Evolutionary conservation across 75 land plant genomes (phyloP).

Genomic region (Pinus albicaulis): DNA sequence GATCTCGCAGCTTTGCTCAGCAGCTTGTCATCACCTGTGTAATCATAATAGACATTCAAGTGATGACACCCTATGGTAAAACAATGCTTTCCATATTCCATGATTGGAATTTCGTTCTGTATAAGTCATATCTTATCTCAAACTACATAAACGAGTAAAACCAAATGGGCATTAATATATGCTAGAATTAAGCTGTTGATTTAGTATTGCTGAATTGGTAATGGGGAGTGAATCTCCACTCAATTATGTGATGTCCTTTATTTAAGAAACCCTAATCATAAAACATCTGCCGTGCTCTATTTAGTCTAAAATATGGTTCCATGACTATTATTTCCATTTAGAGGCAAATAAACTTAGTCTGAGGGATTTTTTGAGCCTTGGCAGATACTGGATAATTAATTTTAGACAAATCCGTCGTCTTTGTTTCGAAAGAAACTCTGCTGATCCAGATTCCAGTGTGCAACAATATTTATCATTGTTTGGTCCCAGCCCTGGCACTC

Average conservation of each 20-base stretch:
- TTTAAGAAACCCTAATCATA: not conserved
- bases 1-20: constrained; percentile 22
- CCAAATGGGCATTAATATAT: not conserved
- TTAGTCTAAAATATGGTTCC: not conserved
- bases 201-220: not conserved
- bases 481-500: no score
- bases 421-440: not conserved
- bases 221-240: not conserved
- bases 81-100: not conserved
- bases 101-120: not conserved
- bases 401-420: not conserved
- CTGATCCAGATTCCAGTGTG: not conserved
- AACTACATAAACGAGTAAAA: not conserved
- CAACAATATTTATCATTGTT: not conserved
- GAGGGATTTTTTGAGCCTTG: not conserved
- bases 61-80: not conserved
- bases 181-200: not conserved
- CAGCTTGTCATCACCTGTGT: constrained; percentile 15
- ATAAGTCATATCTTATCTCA: not conserved
- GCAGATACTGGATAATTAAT: not conserved
- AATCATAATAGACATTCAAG: not conserved
- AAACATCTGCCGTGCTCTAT: not conserved
- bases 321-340: not conserved
- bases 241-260: not conserved
- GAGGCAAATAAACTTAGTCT: not conserved